Percentiles rank a stretch among this genome's conserved stretches.
Conservation (phyloP, 495 filamentous ascomycete genomes). For the Talaromyces wortmannii region DNA sequence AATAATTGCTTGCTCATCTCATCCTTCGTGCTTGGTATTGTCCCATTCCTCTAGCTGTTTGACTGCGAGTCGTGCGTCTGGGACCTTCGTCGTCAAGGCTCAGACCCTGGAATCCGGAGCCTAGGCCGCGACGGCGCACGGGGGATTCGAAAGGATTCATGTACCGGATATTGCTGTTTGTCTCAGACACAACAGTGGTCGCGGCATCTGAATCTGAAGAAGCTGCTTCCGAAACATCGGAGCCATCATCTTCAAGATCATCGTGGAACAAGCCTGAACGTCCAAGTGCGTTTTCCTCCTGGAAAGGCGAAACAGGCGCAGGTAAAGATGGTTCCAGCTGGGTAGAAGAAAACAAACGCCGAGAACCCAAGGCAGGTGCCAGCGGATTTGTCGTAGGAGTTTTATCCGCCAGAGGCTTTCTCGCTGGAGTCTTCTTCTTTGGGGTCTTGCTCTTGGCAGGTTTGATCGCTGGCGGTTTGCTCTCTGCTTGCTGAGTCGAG, state of each 20-base stretch:
- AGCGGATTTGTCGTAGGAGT: too few species aligned
- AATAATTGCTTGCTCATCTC: background rate
- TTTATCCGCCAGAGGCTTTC: too few species aligned
- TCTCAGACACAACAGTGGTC: slow-evolving; percentile 31
- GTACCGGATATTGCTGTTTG: slow-evolving; percentile 30
- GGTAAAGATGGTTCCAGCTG: too few species aligned
- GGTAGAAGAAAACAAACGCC: background rate
- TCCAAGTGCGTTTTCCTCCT: slow-evolving; percentile 16
- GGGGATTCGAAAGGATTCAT: slow-evolving; percentile 30
- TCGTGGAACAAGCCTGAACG: background rate
- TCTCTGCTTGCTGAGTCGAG: slow-evolving; percentile 19
- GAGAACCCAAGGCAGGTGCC: background rate
- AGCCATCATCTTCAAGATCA: slow-evolving; percentile 8
- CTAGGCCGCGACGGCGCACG: slow-evolving; percentile 26
- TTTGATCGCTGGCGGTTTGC: background rate
- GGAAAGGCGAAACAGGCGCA: background rate
- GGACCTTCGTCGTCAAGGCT: slow-evolving; percentile 33
- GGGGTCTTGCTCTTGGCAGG: too few species aligned
- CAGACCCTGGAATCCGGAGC: slow-evolving; percentile 29
- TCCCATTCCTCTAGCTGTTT: slow-evolving; percentile 19
- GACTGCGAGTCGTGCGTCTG: slow-evolving; percentile 34
- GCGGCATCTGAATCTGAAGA: slow-evolving; percentile 32
- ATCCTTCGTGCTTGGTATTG: background rate
- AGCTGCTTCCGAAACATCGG: slow-evolving; percentile 21
- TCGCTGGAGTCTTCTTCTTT: too few species aligned